Percentiles rank a stretch among this genome's conserved stretches.
Evolutionary conservation across 1,284 basidiomycete genomes (phyloP).

Genomic region (Sparassis latifolia): DNA sequence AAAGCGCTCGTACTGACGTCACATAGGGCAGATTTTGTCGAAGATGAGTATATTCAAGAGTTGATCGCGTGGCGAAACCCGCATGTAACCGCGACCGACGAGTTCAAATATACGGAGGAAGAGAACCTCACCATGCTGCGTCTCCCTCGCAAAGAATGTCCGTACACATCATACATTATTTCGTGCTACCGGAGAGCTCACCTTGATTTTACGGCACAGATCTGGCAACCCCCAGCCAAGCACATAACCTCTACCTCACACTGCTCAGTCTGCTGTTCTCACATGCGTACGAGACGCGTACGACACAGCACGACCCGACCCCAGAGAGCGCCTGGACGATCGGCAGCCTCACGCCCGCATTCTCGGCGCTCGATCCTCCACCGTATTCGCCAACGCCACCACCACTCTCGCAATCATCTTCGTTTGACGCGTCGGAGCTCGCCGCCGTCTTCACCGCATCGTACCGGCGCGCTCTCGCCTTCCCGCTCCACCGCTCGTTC

Average conservation of each 20-base stretch:
- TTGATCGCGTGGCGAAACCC: constrained; percentile 60
- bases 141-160: constrained; percentile 74
- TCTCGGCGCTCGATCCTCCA: constrained; percentile 71
- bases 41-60: constrained; percentile 67
- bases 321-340: constrained; percentile 83
- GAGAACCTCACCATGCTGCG: constrained; percentile 64
- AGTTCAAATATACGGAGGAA: constrained; percentile 56
- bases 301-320: constrained; percentile 67
- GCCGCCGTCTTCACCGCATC: constrained; percentile 46
- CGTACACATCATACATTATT: constrained; percentile 19
- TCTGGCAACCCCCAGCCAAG: constrained; percentile 46
- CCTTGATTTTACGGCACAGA: constrained; percentile 35
- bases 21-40: constrained; percentile 68
- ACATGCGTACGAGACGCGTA: constrained; percentile 70
- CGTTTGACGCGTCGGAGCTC: constrained; percentile 43
- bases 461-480: constrained; percentile 66
- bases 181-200: neutral
- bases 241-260: constrained; percentile 56
- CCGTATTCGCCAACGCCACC: constrained; percentile 31
- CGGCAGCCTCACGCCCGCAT: constrained; percentile 59
- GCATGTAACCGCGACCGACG: constrained; percentile 25
- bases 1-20: constrained; percentile 2
- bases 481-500: constrained; percentile 74
- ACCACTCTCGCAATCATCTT: constrained; percentile 13
- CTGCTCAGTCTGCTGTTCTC: constrained; percentile 67